Conservation (phyloP, 2,329 filamentous ascomycete genomes). For the Claviceps pazoutovae region DNA sequence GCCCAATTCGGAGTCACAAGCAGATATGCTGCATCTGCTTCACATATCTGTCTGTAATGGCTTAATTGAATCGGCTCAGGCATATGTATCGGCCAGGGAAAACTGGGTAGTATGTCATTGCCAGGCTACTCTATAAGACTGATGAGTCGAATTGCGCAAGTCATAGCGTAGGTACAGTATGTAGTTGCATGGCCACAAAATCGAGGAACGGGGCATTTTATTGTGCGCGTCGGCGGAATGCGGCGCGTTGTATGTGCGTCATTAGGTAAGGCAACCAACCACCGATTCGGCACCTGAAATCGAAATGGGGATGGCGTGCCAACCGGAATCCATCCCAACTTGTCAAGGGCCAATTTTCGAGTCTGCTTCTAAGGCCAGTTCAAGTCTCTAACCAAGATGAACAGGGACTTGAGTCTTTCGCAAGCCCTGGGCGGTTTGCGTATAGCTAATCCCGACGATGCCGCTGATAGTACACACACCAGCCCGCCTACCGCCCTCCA, state of each 20-base stretch:
- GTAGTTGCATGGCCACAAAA: not conserved
- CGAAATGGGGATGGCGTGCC: not conserved
- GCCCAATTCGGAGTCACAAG: not conserved
- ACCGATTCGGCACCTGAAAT: slow-evolving; percentile 3
- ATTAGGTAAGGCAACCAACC: slow-evolving; percentile 7
- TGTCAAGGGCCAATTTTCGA: not conserved
- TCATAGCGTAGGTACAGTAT: not conserved
- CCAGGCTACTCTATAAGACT: not conserved
- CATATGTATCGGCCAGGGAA: not conserved
- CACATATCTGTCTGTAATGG: not conserved
- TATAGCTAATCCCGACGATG: slow-evolving; percentile 90
- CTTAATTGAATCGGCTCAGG: not conserved
- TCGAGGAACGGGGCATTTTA: not conserved
- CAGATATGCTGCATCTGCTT: not conserved
- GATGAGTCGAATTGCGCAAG: not conserved
- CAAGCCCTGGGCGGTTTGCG: slow-evolving; percentile 85
- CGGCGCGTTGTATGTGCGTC: not conserved
- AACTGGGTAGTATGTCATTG: not conserved
- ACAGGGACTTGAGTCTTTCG: slow-evolving; percentile 83
- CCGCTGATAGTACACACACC: slow-evolving; percentile 20
- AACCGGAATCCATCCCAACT: slow-evolving; percentile 1
- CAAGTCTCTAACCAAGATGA: slow-evolving; percentile 45
- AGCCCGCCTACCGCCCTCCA: slow-evolving; percentile 9
- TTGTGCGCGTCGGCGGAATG: not conserved
- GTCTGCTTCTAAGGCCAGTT: slow-evolving; percentile 12